phyloP scores from a whole-genome alignment of 805 yeast species.

The Wickerhamiella occidentalis region DNA sequence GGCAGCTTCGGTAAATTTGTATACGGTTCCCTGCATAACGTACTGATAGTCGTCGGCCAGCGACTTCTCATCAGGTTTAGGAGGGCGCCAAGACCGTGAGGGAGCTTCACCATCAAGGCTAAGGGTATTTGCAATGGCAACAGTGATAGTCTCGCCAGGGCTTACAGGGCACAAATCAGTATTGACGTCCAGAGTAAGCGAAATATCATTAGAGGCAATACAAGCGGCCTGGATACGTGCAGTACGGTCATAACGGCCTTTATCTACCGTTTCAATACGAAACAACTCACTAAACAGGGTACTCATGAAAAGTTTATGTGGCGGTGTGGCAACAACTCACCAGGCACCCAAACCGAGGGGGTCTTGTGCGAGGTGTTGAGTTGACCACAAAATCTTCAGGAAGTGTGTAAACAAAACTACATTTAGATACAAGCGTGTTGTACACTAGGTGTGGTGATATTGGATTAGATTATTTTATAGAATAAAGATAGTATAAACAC shows the following conservation, averaged over 20 bases:
- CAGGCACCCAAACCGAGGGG: too few relatives aligned
- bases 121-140: constrained; percentile 72
- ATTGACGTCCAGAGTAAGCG: constrained; percentile 79
- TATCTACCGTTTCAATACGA: constrained; percentile 68
- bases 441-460: too few relatives aligned
- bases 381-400: too few relatives aligned
- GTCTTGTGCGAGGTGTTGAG: too few relatives aligned
- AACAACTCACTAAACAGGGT: constrained; percentile 90
- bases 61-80: constrained; percentile 69
- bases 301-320: constrained; percentile 25
- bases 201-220: constrained; percentile 66
- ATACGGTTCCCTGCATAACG: constrained; percentile 96
- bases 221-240: constrained; percentile 80
- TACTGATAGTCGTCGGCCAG: constrained; percentile 95
- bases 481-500: too few relatives aligned
- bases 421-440: too few relatives aligned
- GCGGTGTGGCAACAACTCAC: neutral
- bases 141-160: constrained; percentile 63
- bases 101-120: constrained; percentile 40
- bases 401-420: too few relatives aligned
- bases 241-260: constrained; percentile 85
- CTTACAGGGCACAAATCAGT: constrained; percentile 82
- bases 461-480: too few relatives aligned
- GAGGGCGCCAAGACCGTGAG: constrained; percentile 70
- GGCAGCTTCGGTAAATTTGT: constrained; percentile 82